Evolutionary conservation across 1,284 basidiomycete genomes (phyloP), one percentile per base, ranked within the genome.

Genomic region (Ceratobasidium papillatum): DNA sequence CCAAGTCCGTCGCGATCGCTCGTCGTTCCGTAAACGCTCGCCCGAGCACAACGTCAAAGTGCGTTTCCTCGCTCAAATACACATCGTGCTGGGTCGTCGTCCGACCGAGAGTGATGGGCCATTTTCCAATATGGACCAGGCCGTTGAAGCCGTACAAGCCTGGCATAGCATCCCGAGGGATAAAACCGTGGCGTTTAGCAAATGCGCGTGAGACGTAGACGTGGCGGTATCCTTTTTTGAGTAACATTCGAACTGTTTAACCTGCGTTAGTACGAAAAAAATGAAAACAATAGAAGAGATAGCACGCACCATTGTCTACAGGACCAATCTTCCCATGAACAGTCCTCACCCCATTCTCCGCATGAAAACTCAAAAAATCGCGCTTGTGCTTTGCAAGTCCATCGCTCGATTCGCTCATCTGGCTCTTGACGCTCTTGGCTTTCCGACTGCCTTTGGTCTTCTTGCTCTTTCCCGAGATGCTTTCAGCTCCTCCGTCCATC

Each of bases 161-260:
- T 1, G 90, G 92, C 0, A 88, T 86, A 61, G 95, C 92, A 78
- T 96, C 94, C 45, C 86, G 85, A 14, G 95, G 94, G 77, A 99
- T 94, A 80, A 99, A 96, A 0, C 92, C 92, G 81, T 98, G 90
- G 79, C 90, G 89, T 77, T 92, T 85, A 0, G 97, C 98, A 81
- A 99, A 99, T 80, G 92, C 91, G 76, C 97, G 89, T 25, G 95
- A 97, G 76, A 99, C 92, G 83, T 99, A 99, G 72, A 99, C 96
- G 80, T 97, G 91, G 32, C 94, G 87, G 83, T 99, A 94, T 4
- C 97, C 96, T n/a, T 89, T 87, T 84, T 96, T 97, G 79, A 99
- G 87, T 41, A 96, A 86, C 95, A 98, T 98, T 14, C 94, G 90
- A 0, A 96, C 94, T 94, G 77, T 52, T 61, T 5, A 59, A 54